phyloP scores from a whole-genome alignment of 345 rosid species.

The Balakata baccata region DNA sequence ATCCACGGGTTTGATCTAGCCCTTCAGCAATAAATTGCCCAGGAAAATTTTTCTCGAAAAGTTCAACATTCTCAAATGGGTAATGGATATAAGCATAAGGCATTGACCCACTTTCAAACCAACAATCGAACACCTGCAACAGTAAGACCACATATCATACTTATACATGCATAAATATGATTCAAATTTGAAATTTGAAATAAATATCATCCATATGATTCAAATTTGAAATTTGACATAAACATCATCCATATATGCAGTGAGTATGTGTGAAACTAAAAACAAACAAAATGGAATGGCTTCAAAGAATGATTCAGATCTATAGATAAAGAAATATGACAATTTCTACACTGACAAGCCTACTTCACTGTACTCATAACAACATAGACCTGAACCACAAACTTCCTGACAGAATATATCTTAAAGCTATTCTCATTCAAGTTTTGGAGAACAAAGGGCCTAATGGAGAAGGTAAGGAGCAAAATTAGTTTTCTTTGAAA shows the following conservation, averaged over 20 bases:
- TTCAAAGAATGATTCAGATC: conserved; percentile 1
- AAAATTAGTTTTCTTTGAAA: not conserved
- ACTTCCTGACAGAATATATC: not conserved
- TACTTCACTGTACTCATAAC: not conserved
- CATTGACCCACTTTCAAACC: conserved; percentile 99
- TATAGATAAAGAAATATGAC: not conserved
- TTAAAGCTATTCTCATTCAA: not conserved
- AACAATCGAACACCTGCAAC: conserved; percentile 95
- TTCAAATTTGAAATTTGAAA: not conserved
- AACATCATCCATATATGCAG: not conserved
- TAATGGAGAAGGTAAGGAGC: not conserved
- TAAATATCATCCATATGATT: conserved; percentile 1
- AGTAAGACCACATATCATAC: conserved; percentile 5
- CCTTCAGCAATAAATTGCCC: too few species aligned
- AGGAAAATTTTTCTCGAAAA: conserved; percentile 89
- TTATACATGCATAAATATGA: not conserved
- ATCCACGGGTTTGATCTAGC: too few species aligned
- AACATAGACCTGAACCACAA: not conserved
- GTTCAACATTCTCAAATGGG: conserved; percentile 90
- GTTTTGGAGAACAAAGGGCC: not conserved
- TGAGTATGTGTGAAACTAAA: not conserved
- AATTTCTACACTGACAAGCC: not conserved
- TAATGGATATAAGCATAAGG: conserved; percentile 99
- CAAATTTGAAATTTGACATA: not conserved
- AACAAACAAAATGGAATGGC: not conserved